Conservation (phyloP, 2,329 filamentous ascomycete genomes). For the Neofusicoccum parvum region DNA sequence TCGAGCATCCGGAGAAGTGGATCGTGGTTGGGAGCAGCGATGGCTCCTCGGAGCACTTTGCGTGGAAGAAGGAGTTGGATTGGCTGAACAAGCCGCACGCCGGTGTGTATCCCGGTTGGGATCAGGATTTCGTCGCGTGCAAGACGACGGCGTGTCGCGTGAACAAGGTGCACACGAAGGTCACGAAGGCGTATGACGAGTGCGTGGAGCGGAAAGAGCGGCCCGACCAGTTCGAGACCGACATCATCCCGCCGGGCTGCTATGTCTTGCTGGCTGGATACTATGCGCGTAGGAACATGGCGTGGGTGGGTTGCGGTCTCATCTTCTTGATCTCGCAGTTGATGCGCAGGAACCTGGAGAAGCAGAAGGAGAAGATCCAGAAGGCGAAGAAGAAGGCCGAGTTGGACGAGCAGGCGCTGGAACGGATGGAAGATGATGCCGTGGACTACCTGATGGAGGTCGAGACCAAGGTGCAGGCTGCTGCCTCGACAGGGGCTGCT, state of each 20-base stretch:
- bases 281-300: constrained; percentile 15
- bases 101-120: constrained; percentile 14
- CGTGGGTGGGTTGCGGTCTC: constrained; percentile 8
- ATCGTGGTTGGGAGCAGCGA: neutral
- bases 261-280: neutral
- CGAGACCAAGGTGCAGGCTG: constrained; percentile 3
- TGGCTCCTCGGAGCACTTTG: constrained; percentile 8
- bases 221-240: constrained; percentile 4
- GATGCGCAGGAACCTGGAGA: constrained; percentile 8
- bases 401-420: constrained; percentile 20
- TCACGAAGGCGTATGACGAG: constrained; percentile 13
- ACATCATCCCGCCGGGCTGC: constrained; percentile 9
- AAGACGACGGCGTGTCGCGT: constrained; percentile 21
- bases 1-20: constrained; percentile 8
- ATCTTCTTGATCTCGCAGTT: neutral
- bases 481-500: neutral
- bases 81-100: constrained; percentile 14
- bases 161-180: constrained; percentile 19
- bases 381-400: constrained; percentile 21
- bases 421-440: constrained; percentile 18
- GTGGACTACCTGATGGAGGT: constrained; percentile 13
- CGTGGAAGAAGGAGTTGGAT: constrained; percentile 14
- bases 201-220: constrained; percentile 3
- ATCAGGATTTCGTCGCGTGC: constrained; percentile 17
- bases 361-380: constrained; percentile 17